Percentiles rank a stretch among this genome's conserved stretches.
Conservation (phyloP, 768 basidiomycete species). For the Boletus rex-veris region DNA sequence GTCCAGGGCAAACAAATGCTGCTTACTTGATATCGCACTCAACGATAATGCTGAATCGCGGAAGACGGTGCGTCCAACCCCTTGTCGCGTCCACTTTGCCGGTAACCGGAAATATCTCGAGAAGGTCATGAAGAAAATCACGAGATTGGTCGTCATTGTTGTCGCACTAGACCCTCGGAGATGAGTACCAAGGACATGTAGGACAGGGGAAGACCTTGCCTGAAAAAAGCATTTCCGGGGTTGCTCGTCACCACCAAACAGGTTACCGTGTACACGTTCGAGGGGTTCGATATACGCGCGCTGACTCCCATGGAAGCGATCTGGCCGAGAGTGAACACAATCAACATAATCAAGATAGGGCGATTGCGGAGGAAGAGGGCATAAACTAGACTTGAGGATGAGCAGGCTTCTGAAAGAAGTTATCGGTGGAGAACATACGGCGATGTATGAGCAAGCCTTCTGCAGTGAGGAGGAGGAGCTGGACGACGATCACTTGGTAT, state of each 20-base stretch:
- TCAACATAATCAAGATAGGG: conserved; percentile 7
- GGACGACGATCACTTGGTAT: conserved; percentile 13
- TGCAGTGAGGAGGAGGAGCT: conserved; percentile 12
- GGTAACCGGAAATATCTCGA: conserved; percentile 18
- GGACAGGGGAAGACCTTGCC: conserved; percentile 2
- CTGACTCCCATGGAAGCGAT: conserved; percentile 16
- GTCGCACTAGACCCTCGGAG: conserved; percentile 5
- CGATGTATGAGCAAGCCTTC: conserved; percentile 16
- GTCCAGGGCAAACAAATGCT: too few species aligned
- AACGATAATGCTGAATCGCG: conserved; percentile 16
- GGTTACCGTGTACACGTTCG: conserved; percentile 9
- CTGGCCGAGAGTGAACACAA: conserved; percentile 8
- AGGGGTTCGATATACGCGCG: conserved; percentile 8
- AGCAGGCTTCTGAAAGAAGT: neutral
- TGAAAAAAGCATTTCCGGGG: conserved; percentile 15
- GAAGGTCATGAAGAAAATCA: conserved; percentile 20
- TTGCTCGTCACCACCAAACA: conserved; percentile 15
- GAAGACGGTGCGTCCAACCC: conserved; percentile 6
- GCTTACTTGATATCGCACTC: conserved; percentile 13
- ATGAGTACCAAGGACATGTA: neutral
- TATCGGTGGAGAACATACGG: conserved; percentile 7
- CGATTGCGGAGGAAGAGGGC: conserved; percentile 12
- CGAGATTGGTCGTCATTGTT: conserved; percentile 13
- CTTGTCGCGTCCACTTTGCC: neutral
- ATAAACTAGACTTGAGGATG: conserved; percentile 11